Conservation (phyloP, 2,329 filamentous ascomycete genomes). For the Colletotrichum sp. region DNA sequence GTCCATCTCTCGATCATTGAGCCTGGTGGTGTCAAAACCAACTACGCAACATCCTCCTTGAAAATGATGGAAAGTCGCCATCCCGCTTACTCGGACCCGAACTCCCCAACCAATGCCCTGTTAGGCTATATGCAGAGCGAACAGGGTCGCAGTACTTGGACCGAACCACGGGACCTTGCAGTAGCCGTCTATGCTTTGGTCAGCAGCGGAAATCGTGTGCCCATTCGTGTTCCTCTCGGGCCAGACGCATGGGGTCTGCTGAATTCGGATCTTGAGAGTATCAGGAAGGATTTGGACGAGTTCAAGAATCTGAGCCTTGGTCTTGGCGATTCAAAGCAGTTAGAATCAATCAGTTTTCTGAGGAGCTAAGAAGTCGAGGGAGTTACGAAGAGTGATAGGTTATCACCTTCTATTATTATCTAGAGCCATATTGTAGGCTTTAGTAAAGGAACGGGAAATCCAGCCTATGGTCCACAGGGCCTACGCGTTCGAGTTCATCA, state of each 20-base stretch:
- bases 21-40: slow-evolving; percentile 42
- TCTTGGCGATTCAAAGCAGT: background rate
- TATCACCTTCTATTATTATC: too few relatives aligned
- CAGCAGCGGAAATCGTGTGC: background rate
- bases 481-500: background rate
- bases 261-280: background rate
- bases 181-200: background rate
- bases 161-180: background rate
- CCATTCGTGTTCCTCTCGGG: background rate
- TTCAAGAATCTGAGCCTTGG: background rate
- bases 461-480: background rate
- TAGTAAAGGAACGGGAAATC: too few relatives aligned
- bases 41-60: slow-evolving; percentile 22
- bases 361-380: background rate
- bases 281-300: background rate
- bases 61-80: background rate
- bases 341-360: fast-evolving
- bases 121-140: background rate
- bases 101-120: background rate
- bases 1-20: slow-evolving; percentile 47
- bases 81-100: background rate
- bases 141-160: background rate
- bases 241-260: background rate
- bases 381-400: too few relatives aligned
- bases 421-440: too few relatives aligned